phyloP scores from a whole-genome alignment of 805 yeast genomes.

The Candida awuae region DNA sequence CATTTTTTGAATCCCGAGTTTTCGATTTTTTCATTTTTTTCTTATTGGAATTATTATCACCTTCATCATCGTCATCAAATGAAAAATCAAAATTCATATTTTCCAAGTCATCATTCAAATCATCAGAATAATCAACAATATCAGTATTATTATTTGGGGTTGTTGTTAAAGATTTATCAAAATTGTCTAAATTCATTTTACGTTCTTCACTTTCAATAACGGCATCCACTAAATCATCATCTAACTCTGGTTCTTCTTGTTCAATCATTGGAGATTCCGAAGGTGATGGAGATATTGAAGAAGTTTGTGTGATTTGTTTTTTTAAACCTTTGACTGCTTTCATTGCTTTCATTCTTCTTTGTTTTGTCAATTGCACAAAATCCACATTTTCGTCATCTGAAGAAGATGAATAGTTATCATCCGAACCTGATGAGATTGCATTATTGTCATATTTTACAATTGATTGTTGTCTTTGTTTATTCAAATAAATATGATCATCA shows the following conservation, averaged over 20 bases:
- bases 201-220: constrained; percentile 37
- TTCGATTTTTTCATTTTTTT: constrained; percentile 10
- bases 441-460: constrained; percentile 14
- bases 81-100: constrained; percentile 18
- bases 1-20: constrained; percentile 3
- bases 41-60: constrained; percentile 24
- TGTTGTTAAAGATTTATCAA: constrained; percentile 19
- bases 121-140: constrained; percentile 2
- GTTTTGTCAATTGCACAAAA: constrained; percentile 63
- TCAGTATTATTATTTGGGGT: background rate
- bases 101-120: constrained; percentile 16
- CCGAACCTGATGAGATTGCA: constrained; percentile 18
- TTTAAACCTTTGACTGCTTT: constrained; percentile 33
- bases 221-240: constrained; percentile 36
- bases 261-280: constrained; percentile 12
- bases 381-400: constrained; percentile 63
- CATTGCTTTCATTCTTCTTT: constrained; percentile 50
- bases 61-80: constrained; percentile 28
- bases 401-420: constrained; percentile 29
- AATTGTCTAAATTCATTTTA: constrained; percentile 22
- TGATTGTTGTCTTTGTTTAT: background rate
- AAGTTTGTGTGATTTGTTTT: constrained; percentile 8
- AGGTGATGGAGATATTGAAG: constrained; percentile 6
- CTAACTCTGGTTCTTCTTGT: constrained; percentile 32
- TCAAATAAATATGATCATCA: constrained; percentile 10